Conservation (phyloP, 257 asterid genomes). For the Dorcoceras hygrometricum region DNA sequence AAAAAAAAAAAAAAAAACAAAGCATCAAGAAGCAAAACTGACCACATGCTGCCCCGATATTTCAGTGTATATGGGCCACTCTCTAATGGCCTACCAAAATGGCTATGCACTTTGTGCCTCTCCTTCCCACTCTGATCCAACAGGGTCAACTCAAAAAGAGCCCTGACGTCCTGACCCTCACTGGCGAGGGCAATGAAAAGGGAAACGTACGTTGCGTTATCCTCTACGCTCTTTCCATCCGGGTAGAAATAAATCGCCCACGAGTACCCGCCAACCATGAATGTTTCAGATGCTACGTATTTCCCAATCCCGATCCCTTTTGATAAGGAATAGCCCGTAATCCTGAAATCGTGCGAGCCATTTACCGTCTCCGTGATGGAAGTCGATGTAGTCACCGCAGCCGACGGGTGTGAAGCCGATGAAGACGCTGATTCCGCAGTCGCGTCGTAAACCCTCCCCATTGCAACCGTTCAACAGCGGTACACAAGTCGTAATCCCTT, state of each 20-base stretch:
- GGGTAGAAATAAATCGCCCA: slow-evolving; percentile 97
- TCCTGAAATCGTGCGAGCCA: slow-evolving; percentile 82
- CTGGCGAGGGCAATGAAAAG: slow-evolving; percentile 80
- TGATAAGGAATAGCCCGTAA: slow-evolving; percentile 71
- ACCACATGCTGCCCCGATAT: slow-evolving; percentile 98
- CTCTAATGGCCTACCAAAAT: slow-evolving; percentile 93
- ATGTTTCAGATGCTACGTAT: slow-evolving; percentile 74
- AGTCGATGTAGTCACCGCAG: slow-evolving; percentile 64
- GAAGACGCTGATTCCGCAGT: slow-evolving; percentile 48
- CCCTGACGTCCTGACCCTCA: slow-evolving; percentile 85
- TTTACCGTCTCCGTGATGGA: slow-evolving; percentile 76
- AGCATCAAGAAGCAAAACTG: slow-evolving; percentile 30
- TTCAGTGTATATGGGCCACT: slow-evolving; percentile 90
- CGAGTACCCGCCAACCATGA: slow-evolving; percentile 82
- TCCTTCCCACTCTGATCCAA: slow-evolving; percentile 90
- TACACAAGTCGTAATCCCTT: neutral
- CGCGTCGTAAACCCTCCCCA: slow-evolving; percentile 65
- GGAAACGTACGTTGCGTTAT: slow-evolving; percentile 77
- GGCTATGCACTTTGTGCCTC: slow-evolving; percentile 94
- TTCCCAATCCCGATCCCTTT: slow-evolving; percentile 93
- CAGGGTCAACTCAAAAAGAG: slow-evolving; percentile 84
- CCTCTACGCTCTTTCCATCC: slow-evolving; percentile 90
- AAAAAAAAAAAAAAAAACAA: slow-evolving; percentile 17
- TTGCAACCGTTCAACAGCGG: slow-evolving; percentile 42
- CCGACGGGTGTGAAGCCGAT: slow-evolving; percentile 37